A percentile compares a stretch with the other conserved stretches of the same genome.
Evolutionary conservation across 1,284 basidiomycete genomes (phyloP).

Genomic region (Melampsora americana): DNA sequence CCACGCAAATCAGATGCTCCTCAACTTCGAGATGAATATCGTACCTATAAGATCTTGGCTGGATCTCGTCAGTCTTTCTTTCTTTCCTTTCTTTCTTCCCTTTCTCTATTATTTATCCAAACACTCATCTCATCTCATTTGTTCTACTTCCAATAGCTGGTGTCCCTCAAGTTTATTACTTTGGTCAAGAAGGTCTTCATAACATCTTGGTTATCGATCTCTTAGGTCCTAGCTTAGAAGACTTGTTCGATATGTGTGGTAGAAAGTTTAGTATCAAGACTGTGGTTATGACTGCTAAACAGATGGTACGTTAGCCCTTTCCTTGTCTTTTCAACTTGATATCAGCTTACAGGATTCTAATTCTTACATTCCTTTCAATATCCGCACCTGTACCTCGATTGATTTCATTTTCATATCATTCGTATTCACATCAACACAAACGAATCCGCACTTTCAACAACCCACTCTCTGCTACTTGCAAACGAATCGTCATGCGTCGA

Average conservation of each 20-base stretch:
- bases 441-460: too few species aligned
- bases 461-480: background rate
- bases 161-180: constrained; percentile 94
- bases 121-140: background rate
- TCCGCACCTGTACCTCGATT: background rate
- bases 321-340: background rate
- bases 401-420: too few species aligned
- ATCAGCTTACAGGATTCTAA: background rate
- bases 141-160: constrained; percentile 61
- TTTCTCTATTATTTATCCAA: background rate
- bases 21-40: constrained; percentile 91
- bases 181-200: constrained; percentile 94
- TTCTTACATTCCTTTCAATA: background rate
- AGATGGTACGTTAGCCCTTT: constrained; percentile 66
- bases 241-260: constrained; percentile 93
- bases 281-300: constrained; percentile 91
- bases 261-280: constrained; percentile 93
- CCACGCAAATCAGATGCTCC: constrained; percentile 94
- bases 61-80: constrained; percentile 71
- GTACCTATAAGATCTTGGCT: constrained; percentile 89
- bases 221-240: constrained; percentile 85
- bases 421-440: too few species aligned
- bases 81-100: background rate
- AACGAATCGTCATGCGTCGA: background rate
- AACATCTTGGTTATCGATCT: constrained; percentile 96